These are phyloP conservation scores for Planoprotostelium fungivorum DNA, from an alignment of 78 protist genomes.

Conservation along the genomic window DNA sequence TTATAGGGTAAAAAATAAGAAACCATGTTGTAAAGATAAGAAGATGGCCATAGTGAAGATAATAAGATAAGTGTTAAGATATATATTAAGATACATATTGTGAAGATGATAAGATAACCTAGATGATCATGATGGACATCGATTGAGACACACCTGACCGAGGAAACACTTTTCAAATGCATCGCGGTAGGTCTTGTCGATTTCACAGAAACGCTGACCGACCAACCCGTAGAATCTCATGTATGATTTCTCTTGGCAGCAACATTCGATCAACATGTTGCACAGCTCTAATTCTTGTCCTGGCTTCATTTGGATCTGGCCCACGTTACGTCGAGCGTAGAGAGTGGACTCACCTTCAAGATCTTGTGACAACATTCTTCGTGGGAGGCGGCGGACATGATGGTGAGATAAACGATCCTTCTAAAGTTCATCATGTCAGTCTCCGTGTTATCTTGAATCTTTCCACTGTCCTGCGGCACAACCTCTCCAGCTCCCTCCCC, in stretches of 20 bases:
- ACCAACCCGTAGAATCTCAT: conserved; percentile 81
- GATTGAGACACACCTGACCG: conserved; percentile 7
- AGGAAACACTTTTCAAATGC: conserved; percentile 48
- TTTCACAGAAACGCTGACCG: conserved; percentile 79
- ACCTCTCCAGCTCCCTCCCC: conserved; percentile 10
- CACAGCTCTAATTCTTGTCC: conserved; percentile 77
- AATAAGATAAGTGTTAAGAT: too few species aligned
- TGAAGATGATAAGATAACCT: neutral
- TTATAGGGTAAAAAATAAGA: too few species aligned
- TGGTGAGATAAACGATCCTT: conserved; percentile 85
- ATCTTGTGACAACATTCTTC: conserved; percentile 97
- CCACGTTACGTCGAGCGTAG: neutral
- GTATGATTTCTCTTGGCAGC: conserved; percentile 90
- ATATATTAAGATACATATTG: too few species aligned
- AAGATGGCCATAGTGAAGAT: too few species aligned
- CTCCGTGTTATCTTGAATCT: conserved; percentile 70
- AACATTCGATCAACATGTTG: conserved; percentile 94
- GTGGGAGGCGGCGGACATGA: conserved; percentile 78
- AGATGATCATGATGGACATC: conserved; percentile 10
- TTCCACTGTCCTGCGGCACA: neutral
- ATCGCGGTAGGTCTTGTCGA: conserved; percentile 69
- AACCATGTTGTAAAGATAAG: too few species aligned
- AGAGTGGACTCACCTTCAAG: conserved; percentile 32
- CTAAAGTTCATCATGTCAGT: conserved; percentile 67
- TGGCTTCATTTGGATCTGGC: conserved; percentile 6